Evolutionary conservation across 345 rosid genomes (phyloP).

Genomic region (Aurinia saxatilis): DNA sequence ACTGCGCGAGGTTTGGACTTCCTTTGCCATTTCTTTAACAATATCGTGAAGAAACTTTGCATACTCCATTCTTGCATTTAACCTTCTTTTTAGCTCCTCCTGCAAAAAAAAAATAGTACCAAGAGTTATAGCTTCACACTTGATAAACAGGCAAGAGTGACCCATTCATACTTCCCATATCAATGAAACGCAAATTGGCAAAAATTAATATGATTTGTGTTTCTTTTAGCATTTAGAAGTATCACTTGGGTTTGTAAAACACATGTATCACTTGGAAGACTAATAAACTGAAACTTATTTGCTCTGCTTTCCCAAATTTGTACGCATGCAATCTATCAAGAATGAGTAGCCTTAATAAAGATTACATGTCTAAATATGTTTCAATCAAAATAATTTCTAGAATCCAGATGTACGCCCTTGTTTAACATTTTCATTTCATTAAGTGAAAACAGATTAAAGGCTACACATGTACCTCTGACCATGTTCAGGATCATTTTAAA

Average conservation of each 20-base stretch:
- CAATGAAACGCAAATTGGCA: neutral
- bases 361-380: neutral
- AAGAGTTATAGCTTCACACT: neutral
- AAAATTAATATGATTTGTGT: neutral
- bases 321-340: neutral
- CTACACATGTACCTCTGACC: neutral
- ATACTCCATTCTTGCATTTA: constrained; percentile 90
- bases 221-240: neutral
- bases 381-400: neutral
- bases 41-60: constrained; percentile 98
- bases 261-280: neutral
- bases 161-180: neutral
- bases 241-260: neutral
- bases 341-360: neutral
- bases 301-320: neutral
- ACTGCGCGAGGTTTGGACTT: constrained; percentile 81
- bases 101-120: constrained; percentile 34
- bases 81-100: constrained; percentile 83
- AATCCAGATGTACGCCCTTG: neutral
- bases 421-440: neutral
- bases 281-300: neutral
- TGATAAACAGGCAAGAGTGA: neutral
- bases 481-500: neutral
- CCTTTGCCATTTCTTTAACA: constrained; percentile 98
- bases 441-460: neutral